Base-by-base conservation (phyloP, 169 alveolate species). In the Plasmodium yoelii region DNA sequence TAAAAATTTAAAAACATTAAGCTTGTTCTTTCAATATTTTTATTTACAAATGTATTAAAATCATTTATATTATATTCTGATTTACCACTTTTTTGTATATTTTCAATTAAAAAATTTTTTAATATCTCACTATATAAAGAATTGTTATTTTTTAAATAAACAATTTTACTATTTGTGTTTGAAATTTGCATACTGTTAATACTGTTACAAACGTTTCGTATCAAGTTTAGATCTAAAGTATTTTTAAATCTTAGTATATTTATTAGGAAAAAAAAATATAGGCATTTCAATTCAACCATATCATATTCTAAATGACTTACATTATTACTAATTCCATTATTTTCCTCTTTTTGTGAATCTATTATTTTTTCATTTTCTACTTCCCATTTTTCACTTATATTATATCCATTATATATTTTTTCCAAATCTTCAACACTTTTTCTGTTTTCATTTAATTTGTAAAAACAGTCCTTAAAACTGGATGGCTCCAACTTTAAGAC, bases 191-290 rank as follows among this genome's bases (percentile, higher is more conserved):
- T 44, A 64, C 34, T 86, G 24, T 86, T 86, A 18, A 86, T 86
- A 10, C 55, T 18, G 24, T 15, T 47, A 42, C 91, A 86, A 57
- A 86, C 59, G 51, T 34, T 86, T 63, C 60, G 46, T 57, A 86
- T 47, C 42, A 86, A 47, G 47, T 68, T 59, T 68, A 86, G 26
- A 24, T 86, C 75, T 72, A 86, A 63, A 47, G 34, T 59, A 42
- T 86, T 68, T 63, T 86, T 86, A 86, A 86, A 86, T 60, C 91
- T 44, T 60, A 86, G 53, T 34, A 86, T 56, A 71, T 86, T 68
- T 44, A 86, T 69, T 24, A 86, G 51, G n/a, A 86, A 86, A 68
- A 86, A 86, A 70, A 69, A 64, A 51, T 86, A 86, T n/a, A 86
- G 47, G 15, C 87, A 70, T 69, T 59, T 68, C 68, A 86, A 10